Conservation (phyloP, 768 basidiomycete species). For the Phanerodontia chrysosporium region DNA sequence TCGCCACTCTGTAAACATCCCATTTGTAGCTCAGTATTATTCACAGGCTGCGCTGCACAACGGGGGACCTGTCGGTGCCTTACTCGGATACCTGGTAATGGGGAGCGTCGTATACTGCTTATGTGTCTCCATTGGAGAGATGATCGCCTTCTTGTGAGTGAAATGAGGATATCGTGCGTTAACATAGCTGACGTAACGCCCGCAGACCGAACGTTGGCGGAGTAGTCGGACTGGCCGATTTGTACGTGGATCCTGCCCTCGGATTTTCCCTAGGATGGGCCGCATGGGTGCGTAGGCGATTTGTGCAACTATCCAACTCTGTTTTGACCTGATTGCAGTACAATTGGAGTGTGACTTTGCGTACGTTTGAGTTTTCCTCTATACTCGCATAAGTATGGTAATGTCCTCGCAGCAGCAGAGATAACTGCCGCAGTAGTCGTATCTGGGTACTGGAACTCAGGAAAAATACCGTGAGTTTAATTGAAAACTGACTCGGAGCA, state of each 20-base stretch:
- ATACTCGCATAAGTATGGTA: neutral
- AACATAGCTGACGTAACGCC: neutral
- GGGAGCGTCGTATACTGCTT: conserved; percentile 33
- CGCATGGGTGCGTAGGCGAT: conserved; percentile 32
- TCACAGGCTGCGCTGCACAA: conserved; percentile 34
- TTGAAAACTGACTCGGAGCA: neutral
- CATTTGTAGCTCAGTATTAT: neutral
- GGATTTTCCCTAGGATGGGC: conserved; percentile 44
- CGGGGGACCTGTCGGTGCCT: conserved; percentile 50
- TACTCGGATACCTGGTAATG: conserved; percentile 45
- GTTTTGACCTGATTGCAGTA: conserved; percentile 15
- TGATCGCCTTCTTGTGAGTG: conserved; percentile 26
- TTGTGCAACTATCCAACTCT: conserved; percentile 13
- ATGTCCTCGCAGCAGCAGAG: conserved; percentile 35
- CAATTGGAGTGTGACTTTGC: conserved; percentile 27
- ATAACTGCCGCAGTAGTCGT: conserved; percentile 49
- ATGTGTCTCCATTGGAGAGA: conserved; percentile 35
- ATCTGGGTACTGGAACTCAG: conserved; percentile 40
- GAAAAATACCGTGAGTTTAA: conserved; percentile 5
- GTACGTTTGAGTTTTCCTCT: conserved; percentile 8
- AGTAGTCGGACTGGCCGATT: conserved; percentile 38
- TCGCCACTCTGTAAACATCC: neutral
- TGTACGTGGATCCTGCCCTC: conserved; percentile 49
- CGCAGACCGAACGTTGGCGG: conserved; percentile 26
- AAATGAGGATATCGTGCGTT: neutral